phyloP scores from a whole-genome alignment of 805 yeast genomes.

The Zygotorulaspora danielsina region DNA sequence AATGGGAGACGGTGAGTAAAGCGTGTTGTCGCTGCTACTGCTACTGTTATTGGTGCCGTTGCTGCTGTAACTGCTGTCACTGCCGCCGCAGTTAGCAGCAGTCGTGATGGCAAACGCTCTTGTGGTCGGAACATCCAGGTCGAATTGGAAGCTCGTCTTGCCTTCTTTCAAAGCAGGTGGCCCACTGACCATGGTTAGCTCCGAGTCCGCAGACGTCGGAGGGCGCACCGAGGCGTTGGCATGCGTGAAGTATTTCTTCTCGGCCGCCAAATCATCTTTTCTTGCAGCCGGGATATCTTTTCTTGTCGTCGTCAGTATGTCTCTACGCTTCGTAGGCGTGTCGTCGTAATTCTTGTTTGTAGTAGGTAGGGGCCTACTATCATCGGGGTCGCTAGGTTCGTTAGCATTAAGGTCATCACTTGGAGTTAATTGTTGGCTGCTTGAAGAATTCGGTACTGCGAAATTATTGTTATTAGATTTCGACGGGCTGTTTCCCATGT shows the following conservation, averaged over 20 bases:
- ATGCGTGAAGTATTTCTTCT: constrained; percentile 4
- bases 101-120: constrained; percentile 28
- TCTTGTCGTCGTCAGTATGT: constrained; percentile 6
- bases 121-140: constrained; percentile 35
- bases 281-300: constrained; percentile 10
- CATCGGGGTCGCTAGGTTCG: constrained; percentile 45
- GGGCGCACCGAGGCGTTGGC: constrained; percentile 18
- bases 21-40: constrained; percentile 13
- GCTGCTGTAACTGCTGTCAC: constrained; percentile 17
- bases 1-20: constrained; percentile 13
- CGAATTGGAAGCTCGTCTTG: constrained; percentile 29
- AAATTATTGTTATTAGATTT: constrained; percentile 40
- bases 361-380: constrained; percentile 43
- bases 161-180: constrained; percentile 7
- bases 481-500: constrained; percentile 67
- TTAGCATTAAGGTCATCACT: constrained; percentile 33
- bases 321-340: constrained; percentile 14
- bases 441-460: constrained; percentile 38
- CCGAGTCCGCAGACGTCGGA: constrained; percentile 20
- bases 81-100: constrained; percentile 11
- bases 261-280: constrained; percentile 9
- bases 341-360: constrained; percentile 16
- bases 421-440: constrained; percentile 32
- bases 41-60: constrained; percentile 11
- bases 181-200: constrained; percentile 16